A percentile compares a stretch with the other conserved stretches of the same genome.
Evolutionary conservation across 2,329 filamentous ascomycete genomes (phyloP).

Genomic region (Colletotrichum graminicola): DNA sequence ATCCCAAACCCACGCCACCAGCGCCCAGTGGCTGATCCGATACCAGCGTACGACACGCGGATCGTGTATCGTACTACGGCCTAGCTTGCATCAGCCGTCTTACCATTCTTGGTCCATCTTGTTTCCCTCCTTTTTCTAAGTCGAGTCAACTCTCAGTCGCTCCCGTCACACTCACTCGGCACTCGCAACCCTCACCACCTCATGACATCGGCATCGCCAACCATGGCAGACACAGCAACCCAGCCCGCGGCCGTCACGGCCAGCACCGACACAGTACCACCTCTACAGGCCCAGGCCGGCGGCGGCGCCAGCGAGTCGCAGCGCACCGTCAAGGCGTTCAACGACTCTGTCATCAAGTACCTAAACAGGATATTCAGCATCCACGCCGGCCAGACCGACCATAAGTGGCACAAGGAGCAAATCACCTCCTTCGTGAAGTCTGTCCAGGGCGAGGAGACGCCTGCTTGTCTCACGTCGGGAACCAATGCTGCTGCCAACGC

Average conservation of each 20-base stretch:
- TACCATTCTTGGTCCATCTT: conserved; percentile 4
- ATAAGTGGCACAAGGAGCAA: conserved; percentile 60
- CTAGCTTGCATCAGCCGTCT: conserved; percentile 33
- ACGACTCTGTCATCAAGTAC: conserved; percentile 55
- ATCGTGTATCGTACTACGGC: conserved; percentile 23
- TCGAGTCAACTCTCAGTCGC: neutral
- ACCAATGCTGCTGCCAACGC: conserved; percentile 40
- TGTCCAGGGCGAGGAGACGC: conserved; percentile 56
- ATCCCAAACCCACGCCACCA: conserved; percentile 11
- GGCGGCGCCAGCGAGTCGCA: conserved; percentile 60
- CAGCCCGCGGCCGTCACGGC: conserved; percentile 13
- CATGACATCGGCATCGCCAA: neutral
- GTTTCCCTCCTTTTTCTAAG: neutral
- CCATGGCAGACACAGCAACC: conserved; percentile 30
- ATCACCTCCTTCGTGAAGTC: conserved; percentile 60
- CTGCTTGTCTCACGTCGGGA: conserved; percentile 25
- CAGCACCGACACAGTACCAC: neutral
- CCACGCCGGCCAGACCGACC: conserved; percentile 56
- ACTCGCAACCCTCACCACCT: conserved; percentile 17
- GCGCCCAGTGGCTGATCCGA: conserved; percentile 18
- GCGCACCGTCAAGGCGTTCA: conserved; percentile 57
- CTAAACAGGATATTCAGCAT: conserved; percentile 61
- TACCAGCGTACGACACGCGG: conserved; percentile 23
- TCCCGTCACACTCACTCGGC: neutral
- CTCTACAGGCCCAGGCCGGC: conserved; percentile 54